Base-by-base conservation (phyloP, 2,329 filamentous ascomycete genomes). In the Corynespora cassiicola region DNA sequence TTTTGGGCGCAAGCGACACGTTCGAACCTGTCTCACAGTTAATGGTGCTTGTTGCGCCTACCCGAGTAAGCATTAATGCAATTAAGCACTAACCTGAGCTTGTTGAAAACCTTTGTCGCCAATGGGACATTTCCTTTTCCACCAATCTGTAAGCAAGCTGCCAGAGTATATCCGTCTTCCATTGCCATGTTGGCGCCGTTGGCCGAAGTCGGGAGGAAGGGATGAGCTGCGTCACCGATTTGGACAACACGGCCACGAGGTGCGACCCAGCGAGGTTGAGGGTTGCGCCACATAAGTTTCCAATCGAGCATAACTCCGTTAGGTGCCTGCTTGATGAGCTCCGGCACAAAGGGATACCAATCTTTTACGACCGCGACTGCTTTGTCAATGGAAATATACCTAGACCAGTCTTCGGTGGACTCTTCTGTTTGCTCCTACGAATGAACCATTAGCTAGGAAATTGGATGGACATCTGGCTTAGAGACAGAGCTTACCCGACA, bases 101-200 rank as follows among this genome's bases (percentile, higher is more conserved):
- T 38, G 14, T 47, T 56, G 40, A 63, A 50, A 10, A 50, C 51
- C 26, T 29, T 38, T 9, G 32, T 20, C 8, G 36, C 44, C 8
- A 38, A 19, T 6, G 26, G 47, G 4, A 61, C 50, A 15, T 47
- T 31, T 10, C 15, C 26, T 14, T 29, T 33, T 7, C 36, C 43
- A 5, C 17, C 21, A 17, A 45, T 14, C 14, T 40, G 21, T 16
- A 51, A 22, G 31, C 45, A 46, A n/a, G 35, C 31, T 23, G 48
- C 48, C 11, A 51, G 25, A 10, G 41, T 37, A 16, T 38, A 26
- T n/a, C 29, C 45, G 47, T 76, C 77, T 58, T 78, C 76, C 18
- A 74, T 73, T 0, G 76, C 75, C 57, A 78, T 74, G 27, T 71
- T 73, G 1, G 74, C 74, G 2, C 75, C 75, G 46, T 77, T 75